Evolutionary conservation across 139 green algal species (phyloP), one percentile per base, ranked within the genome.

Genomic region (Haematococcus lacustris): DNA sequence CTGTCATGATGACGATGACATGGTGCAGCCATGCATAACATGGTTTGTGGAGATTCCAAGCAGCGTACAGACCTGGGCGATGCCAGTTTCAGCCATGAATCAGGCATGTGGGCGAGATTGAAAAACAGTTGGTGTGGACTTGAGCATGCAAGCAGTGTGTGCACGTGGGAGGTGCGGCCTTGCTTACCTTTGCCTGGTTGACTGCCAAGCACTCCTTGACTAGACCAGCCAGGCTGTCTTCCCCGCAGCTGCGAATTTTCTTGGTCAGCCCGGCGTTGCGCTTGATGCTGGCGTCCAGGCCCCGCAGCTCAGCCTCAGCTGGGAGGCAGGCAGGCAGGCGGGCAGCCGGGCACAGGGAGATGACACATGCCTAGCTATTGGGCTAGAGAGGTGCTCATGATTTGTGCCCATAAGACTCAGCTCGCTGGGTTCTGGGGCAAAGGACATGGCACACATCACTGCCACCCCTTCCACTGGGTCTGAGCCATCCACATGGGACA

Each of bases 281-380:
- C 78, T 98, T 98, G 40, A 98, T 88, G 76, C 85, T 93, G 35
- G 84, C 90, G 76, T 98, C 94, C 30, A 93, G 81, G 53, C 71
- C 63, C 30, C 84, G 88, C 35, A 69, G 30, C 6, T 50, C 35
- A 2, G 34, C 34, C 63, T 69, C 63, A 3, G 35, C 63, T 64
- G 53, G 23, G 33, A 26, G 53, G 4, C 9, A 64, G 53, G 53
- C 53, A 21, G 33, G 53, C 53, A 30, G 53, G 13, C 33, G 26
- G 13, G 9, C 4, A 4, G 23, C 9, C 43, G 9, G 43, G 53
- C 53, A 64, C 26, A 34, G 53, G 17, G 4, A 64, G 21, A 26
- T 30, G 26, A 26, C 13, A 30, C 53, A 26, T 35, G 53, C 53
- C 53, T 7, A 35, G 53, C 13, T 26, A 35, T 21, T 57, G 13